Evolutionary conservation across 345 rosid genomes (phyloP), one percentile per base, ranked within the genome.

Genomic region (Eucalyptus guilfoylei): DNA sequence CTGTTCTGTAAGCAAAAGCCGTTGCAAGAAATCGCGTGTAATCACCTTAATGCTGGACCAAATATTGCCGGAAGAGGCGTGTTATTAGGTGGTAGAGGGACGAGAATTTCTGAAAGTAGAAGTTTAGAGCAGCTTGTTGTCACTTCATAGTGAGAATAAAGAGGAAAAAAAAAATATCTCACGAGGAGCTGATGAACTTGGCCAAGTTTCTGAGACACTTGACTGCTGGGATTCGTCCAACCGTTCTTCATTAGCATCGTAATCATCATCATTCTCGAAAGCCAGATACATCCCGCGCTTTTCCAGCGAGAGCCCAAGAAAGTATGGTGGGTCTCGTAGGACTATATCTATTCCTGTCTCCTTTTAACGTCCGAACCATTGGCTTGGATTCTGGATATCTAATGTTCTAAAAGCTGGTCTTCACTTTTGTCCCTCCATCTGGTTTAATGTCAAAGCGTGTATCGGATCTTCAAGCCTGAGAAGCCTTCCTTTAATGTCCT

Each of bases 351-450:
- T 49, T 90, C 88, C 17, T 89, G 86, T 62, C 91, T 23, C 95
- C 95, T 69, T 86, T 5, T 49, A 49, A 49, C 21, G 3, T 15
- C 52, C 52, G 52, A 49, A 49, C 52, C 52, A 15, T 49, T 49
- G 93, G 93, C 60, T 85, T 87, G 23, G 8, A 19, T 24, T 58
- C 89, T 11, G 94, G 86, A 91, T 88, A 95, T 14, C 96, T 91
- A 89, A 94, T 91, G 58, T 95, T 80, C 94, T 93, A 49, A 91
- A 45, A 96, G 91, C 47, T 96, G 93, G 89, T 94, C 94, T 42
- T 88, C 83, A 69, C 91, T 88, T 48, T 91, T 91, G 48, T 80
- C 89, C 21, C 21, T 21, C 21, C 0, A 15, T 49, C 52, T 49
- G 52, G 49, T 85, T 0, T 91, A 95, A 88, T 42, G 89, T 2